A percentile compares a stretch with the other conserved stretches of the same genome.
Evolutionary conservation across 768 basidiomycete genomes (phyloP).

Genomic region (Lactarius indigo): DNA sequence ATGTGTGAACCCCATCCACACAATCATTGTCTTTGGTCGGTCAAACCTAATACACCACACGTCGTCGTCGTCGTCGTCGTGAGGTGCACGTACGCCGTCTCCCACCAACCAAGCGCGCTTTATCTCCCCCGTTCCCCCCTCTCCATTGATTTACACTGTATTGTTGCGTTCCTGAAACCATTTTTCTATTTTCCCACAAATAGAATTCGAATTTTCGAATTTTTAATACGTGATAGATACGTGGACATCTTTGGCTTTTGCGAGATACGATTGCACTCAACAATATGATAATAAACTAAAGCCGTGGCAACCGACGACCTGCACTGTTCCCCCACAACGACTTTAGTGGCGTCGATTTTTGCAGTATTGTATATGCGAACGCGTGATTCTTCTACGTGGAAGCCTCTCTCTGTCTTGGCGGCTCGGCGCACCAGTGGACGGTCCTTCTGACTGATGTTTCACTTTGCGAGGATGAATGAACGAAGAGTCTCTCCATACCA

Average conservation of each 20-base stretch:
- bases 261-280: constrained; percentile 5
- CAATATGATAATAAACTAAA: background rate
- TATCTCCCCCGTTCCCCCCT: constrained; percentile 3
- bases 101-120: background rate
- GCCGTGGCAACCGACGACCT: constrained; percentile 13
- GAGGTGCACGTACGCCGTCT: background rate
- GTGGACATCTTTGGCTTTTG: constrained; percentile 16
- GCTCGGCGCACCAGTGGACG: background rate
- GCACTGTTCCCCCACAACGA: background rate
- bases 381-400: background rate
- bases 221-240: background rate
- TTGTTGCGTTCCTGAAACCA: constrained; percentile 12
- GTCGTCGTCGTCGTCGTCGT: background rate
- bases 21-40: background rate
- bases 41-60: constrained; percentile 17
- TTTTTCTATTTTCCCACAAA: background rate
- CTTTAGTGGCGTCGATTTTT: background rate
- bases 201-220: constrained; percentile 2
- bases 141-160: constrained; percentile 1
- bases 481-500: background rate
- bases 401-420: background rate
- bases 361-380: background rate
- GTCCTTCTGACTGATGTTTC: background rate
- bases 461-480: background rate
- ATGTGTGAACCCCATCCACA: background rate